Base-by-base conservation (phyloP, 768 basidiomycete genomes). In the Pleurotus djamor region DNA sequence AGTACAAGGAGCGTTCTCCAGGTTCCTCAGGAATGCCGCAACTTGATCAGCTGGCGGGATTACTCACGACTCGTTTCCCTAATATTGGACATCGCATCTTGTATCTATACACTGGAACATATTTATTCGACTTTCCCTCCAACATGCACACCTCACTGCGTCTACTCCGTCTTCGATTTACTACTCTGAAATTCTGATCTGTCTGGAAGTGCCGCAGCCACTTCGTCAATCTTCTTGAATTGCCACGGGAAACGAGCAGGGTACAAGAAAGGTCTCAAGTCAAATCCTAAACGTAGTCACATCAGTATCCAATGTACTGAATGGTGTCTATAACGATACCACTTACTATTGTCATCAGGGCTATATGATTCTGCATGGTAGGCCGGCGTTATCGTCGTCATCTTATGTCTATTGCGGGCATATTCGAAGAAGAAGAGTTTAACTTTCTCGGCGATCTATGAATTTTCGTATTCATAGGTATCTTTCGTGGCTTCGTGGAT, bases 351-450 rank as follows among this genome's bases (percentile, higher is more conserved):
- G 69, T 97, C 96, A 70, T 97, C 96, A 1, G 96, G 96, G 66
- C 92, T 94, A 73, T 98, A 98, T 3, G 91, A 92, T 72, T 97
- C 94, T 50, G 95, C 95, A 70, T 97, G 95, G 67, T 97, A 97
- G 1, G 93, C 83, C 1, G 95, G 95, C 2, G 95, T 97, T 61
- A 97, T 69, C 0, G 94, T 96, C 28, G 95, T 96, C 95, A 99
- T 98, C 84, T 99, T 99, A 77, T 98, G 97, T 48, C 96, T 77
- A 71, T 99, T 99, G 56, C 96, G 81, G 0, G 97, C 97, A 65
- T 99, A 87, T 71, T 97, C 94, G 65, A 95, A 96, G 79, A 93
- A 98, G 79, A 99, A 99, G 41, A 87, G 74, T 71, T 99, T 98
- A 67, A 99, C 97, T 77, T 98, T 98, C 65, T 92, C 89, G 13